phyloP scores from a whole-genome alignment of 1,284 basidiomycete genomes.

The Boletellus deceptivus region DNA sequence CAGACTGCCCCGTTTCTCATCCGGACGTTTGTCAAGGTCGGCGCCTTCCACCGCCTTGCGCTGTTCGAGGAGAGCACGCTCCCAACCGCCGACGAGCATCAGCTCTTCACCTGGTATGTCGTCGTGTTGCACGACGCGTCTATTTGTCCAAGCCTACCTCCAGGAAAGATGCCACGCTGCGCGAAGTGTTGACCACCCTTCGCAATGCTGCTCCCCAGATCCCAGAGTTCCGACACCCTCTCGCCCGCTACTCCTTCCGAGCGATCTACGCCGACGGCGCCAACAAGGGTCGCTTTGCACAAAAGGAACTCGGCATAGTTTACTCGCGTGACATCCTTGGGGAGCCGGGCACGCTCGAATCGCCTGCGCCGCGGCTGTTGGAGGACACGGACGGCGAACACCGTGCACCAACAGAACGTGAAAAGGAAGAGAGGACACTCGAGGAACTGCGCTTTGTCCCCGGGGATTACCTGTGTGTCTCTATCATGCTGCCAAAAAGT shows the following conservation, averaged over 20 bases:
- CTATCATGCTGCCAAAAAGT: slow-evolving; percentile 69
- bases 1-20: slow-evolving; percentile 78
- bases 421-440: slow-evolving; percentile 62
- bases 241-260: slow-evolving; percentile 74
- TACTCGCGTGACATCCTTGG: slow-evolving; percentile 79
- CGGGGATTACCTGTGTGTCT: slow-evolving; percentile 71
- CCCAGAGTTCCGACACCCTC: slow-evolving; percentile 71
- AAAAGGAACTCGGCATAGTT: slow-evolving; percentile 75
- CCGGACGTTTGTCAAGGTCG: slow-evolving; percentile 77
- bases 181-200: slow-evolving; percentile 71
- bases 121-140: background rate
- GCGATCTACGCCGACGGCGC: slow-evolving; percentile 71
- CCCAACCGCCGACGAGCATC: slow-evolving; percentile 74
- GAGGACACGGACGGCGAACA: slow-evolving; percentile 47
- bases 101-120: slow-evolving; percentile 70
- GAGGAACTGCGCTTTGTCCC: slow-evolving; percentile 75
- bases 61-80: slow-evolving; percentile 73
- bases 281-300: slow-evolving; percentile 63
- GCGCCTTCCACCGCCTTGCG: slow-evolving; percentile 64
- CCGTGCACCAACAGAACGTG: slow-evolving; percentile 41
- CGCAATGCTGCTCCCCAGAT: slow-evolving; percentile 62
- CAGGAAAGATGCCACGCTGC: slow-evolving; percentile 78
- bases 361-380: slow-evolving; percentile 55
- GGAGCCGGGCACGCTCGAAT: slow-evolving; percentile 60
- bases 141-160: background rate